These are phyloP conservation scores for Penicillium subrubescens DNA, from an alignment of 495 filamentous ascomycete genomes.

Conservation along the genomic window DNA sequence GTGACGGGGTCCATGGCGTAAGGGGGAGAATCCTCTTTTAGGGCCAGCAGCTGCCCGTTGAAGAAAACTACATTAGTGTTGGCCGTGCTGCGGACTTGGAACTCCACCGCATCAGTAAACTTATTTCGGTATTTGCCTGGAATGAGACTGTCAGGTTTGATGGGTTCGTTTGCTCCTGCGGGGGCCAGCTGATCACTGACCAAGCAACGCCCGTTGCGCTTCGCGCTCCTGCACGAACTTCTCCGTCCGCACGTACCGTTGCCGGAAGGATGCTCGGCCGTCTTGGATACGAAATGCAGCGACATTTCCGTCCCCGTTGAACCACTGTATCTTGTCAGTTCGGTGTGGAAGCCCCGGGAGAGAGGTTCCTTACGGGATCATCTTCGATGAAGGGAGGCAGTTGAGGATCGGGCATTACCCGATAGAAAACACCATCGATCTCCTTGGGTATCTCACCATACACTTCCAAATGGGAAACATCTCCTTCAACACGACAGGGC, in stretches of 20 bases:
- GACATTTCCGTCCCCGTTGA: constrained; percentile 44
- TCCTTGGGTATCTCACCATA: constrained; percentile 31
- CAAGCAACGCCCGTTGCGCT: constrained; percentile 43
- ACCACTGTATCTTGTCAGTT: constrained; percentile 18
- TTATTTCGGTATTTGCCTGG: constrained; percentile 55
- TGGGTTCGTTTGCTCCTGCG: not conserved
- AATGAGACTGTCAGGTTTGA: too few species aligned
- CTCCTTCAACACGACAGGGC: constrained; percentile 27
- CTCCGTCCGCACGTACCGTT: constrained; percentile 57
- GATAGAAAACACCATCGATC: constrained; percentile 33
- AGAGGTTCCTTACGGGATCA: constrained; percentile 15
- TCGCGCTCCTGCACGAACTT: constrained; percentile 44
- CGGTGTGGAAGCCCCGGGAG: not conserved
- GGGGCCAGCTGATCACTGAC: constrained; percentile 3
- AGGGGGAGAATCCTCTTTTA: constrained; percentile 57
- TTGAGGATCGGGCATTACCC: constrained; percentile 34
- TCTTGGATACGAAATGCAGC: constrained; percentile 54
- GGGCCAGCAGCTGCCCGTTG: constrained; percentile 52
- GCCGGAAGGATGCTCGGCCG: constrained; percentile 52
- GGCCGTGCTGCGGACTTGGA: constrained; percentile 50
- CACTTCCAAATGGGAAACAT: constrained; percentile 20
- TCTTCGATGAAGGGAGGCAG: constrained; percentile 26
- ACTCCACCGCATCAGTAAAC: constrained; percentile 54
- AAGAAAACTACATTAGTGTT: constrained; percentile 61
- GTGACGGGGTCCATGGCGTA: constrained; percentile 59